Evolutionary conservation across 768 basidiomycete species (phyloP).

Genomic region (Amyloporia xantha): DNA sequence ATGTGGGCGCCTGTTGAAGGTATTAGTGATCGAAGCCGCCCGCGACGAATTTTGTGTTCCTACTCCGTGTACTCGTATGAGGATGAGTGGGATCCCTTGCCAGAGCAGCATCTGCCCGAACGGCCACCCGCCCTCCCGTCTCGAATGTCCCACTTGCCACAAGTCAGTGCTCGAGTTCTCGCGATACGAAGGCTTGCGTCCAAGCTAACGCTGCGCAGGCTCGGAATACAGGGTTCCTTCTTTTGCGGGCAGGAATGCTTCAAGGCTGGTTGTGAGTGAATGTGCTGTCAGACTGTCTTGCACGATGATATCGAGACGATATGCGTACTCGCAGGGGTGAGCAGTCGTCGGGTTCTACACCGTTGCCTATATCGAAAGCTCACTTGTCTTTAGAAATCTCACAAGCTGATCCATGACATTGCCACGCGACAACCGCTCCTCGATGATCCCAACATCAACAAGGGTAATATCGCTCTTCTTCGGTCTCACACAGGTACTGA

Average conservation of each 20-base stretch:
- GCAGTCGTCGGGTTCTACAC: too few relatives aligned
- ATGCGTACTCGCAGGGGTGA: slow-evolving; percentile 10
- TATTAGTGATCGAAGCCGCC: too few relatives aligned
- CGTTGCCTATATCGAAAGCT: too few relatives aligned
- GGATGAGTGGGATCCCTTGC: slow-evolving; percentile 40
- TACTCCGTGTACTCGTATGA: slow-evolving; percentile 26
- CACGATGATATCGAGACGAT: not conserved
- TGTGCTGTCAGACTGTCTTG: not conserved
- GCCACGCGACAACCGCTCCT: slow-evolving; percentile 30
- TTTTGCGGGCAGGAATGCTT: slow-evolving; percentile 97
- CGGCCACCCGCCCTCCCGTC: slow-evolving; percentile 75
- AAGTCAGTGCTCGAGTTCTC: slow-evolving; percentile 50
- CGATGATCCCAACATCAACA: slow-evolving; percentile 22
- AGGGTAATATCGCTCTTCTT: slow-evolving; percentile 11
- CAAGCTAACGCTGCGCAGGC: slow-evolving; percentile 33
- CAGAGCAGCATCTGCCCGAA: slow-evolving; percentile 70
- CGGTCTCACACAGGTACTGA: too few relatives aligned
- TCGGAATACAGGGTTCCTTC: slow-evolving; percentile 77
- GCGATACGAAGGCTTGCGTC: slow-evolving; percentile 11
- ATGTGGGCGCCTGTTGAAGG: too few relatives aligned
- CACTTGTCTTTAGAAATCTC: slow-evolving; percentile 60
- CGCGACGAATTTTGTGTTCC: not conserved
- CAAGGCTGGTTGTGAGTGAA: slow-evolving; percentile 80
- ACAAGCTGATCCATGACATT: slow-evolving; percentile 71
- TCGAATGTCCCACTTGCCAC: slow-evolving; percentile 92